These are phyloP conservation scores for Fraxinus paxiana DNA, from an alignment of 305 asterid genomes.

Conservation along the genomic window DNA sequence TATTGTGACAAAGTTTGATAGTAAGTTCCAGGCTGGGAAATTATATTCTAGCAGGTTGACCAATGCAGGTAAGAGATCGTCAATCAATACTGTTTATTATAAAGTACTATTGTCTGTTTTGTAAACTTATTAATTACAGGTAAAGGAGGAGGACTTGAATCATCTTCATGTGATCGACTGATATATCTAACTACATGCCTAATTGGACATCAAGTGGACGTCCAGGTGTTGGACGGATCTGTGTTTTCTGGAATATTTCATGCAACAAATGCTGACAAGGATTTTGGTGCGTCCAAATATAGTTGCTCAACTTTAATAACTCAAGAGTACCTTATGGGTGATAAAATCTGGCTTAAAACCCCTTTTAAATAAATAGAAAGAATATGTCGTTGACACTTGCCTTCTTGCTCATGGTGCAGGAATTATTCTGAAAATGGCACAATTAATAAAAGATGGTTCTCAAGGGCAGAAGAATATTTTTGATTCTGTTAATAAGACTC, in stretches of 20 bases:
- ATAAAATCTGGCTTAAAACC: neutral
- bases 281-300: constrained; percentile 56
- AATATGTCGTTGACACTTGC: neutral
- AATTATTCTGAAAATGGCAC: constrained; percentile 84
- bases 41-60: constrained; percentile 37
- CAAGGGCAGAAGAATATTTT: constrained; percentile 46
- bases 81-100: constrained; percentile 13
- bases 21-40: constrained; percentile 51
- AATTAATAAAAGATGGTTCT: constrained; percentile 60
- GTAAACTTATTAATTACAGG: constrained; percentile 44
- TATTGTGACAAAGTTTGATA: constrained; percentile 46
- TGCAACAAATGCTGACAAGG: constrained; percentile 66
- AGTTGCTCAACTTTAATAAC: constrained; percentile 3
- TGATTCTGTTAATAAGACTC: constrained; percentile 53
- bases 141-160: constrained; percentile 49
- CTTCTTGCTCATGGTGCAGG: constrained; percentile 43
- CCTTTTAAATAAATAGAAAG: constrained; percentile 7
- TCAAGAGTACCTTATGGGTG: constrained; percentile 12
- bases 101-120: constrained; percentile 4
- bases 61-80: constrained; percentile 49
- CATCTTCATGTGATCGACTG: constrained; percentile 67
- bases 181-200: constrained; percentile 66
- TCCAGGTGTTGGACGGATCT: constrained; percentile 82
- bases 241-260: constrained; percentile 79
- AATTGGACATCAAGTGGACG: constrained; percentile 87